Conservation (phyloP, 768 basidiomycete species). For the Tylopilus intermedius region DNA sequence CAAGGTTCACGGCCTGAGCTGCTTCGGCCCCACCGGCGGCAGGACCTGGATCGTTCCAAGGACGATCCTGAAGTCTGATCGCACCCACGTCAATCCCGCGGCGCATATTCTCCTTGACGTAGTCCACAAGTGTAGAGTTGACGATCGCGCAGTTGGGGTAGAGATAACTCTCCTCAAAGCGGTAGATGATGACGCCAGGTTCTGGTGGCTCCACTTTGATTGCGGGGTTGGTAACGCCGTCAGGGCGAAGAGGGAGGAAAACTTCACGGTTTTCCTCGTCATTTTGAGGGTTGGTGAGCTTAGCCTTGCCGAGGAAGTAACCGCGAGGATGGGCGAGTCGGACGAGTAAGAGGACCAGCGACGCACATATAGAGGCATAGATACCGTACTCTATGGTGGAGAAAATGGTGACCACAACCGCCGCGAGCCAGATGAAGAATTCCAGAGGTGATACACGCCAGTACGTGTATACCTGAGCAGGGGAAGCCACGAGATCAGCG, state of each 20-base stretch:
- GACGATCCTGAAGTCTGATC: slow-evolving; percentile 66
- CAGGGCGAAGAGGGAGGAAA: slow-evolving; percentile 69
- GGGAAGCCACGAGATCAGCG: slow-evolving; percentile 80
- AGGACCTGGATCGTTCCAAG: slow-evolving; percentile 94
- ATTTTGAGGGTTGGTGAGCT: slow-evolving; percentile 41
- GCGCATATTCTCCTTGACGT: slow-evolving; percentile 73
- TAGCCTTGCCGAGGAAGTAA: slow-evolving; percentile 84
- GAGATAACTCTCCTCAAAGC: slow-evolving; percentile 85
- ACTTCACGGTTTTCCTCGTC: slow-evolving; percentile 57
- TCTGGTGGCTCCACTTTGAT: slow-evolving; percentile 72
- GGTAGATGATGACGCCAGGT: slow-evolving; percentile 87
- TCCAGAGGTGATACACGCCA: slow-evolving; percentile 95
- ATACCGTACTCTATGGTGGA: slow-evolving; percentile 92
- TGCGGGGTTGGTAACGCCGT: slow-evolving; percentile 60
- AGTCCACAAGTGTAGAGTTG: slow-evolving; percentile 71
- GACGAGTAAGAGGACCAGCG: slow-evolving; percentile 73
- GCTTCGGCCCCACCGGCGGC: slow-evolving; percentile 39
- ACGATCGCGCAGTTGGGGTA: slow-evolving; percentile 72
- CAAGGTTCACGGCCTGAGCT: slow-evolving; percentile 47
- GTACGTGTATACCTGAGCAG: slow-evolving; percentile 75
- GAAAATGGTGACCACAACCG: slow-evolving; percentile 87
- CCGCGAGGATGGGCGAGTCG: slow-evolving; percentile 86
- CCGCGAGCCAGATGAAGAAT: slow-evolving; percentile 82
- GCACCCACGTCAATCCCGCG: slow-evolving; percentile 68
- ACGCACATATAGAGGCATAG: slow-evolving; percentile 80